Percentiles rank a stretch among this genome's conserved stretches.
phyloP scores from a whole-genome alignment of 805 yeast genomes.

The Starmerella stellata region DNA sequence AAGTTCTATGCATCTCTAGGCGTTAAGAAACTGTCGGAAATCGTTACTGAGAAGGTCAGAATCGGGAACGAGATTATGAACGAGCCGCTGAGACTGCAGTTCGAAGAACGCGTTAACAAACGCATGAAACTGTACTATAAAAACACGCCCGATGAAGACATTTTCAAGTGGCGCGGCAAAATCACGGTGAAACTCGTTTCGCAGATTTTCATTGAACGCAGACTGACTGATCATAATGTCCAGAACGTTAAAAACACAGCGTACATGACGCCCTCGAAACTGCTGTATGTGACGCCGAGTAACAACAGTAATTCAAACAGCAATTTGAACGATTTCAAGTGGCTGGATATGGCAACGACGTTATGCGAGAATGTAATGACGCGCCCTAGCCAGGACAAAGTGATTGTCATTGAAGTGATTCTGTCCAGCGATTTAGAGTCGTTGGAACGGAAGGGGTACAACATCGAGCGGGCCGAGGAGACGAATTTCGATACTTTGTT shows the following conservation, averaged over 20 bases:
- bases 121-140: slow-evolving; percentile 21
- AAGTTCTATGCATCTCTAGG: slow-evolving; percentile 21
- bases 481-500: slow-evolving; percentile 1
- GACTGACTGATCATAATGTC: slow-evolving; percentile 16
- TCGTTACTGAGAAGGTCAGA: slow-evolving; percentile 17
- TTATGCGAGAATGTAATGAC: slow-evolving; percentile 18
- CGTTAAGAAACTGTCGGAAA: slow-evolving; percentile 17
- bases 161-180: slow-evolving; percentile 4
- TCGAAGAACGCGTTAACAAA: slow-evolving; percentile 20
- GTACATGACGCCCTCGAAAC: slow-evolving; percentile 4
- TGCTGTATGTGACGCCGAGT: background rate
- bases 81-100: slow-evolving; percentile 3
- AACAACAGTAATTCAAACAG: background rate
- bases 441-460: slow-evolving; percentile 25
- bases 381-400: slow-evolving; percentile 25
- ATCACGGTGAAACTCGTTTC: slow-evolving; percentile 17
- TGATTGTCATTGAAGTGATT: slow-evolving; percentile 24
- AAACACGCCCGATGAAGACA: slow-evolving; percentile 14
- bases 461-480: slow-evolving; percentile 22
- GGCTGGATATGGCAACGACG: slow-evolving; percentile 25
- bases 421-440: slow-evolving; percentile 19
- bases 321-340: slow-evolving; percentile 17
- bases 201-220: slow-evolving; percentile 17
- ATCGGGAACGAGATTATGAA: slow-evolving; percentile 17
- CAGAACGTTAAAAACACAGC: slow-evolving; percentile 14